Conservation (phyloP, 768 basidiomycete species). For the Hirschioporus abietinus region DNA sequence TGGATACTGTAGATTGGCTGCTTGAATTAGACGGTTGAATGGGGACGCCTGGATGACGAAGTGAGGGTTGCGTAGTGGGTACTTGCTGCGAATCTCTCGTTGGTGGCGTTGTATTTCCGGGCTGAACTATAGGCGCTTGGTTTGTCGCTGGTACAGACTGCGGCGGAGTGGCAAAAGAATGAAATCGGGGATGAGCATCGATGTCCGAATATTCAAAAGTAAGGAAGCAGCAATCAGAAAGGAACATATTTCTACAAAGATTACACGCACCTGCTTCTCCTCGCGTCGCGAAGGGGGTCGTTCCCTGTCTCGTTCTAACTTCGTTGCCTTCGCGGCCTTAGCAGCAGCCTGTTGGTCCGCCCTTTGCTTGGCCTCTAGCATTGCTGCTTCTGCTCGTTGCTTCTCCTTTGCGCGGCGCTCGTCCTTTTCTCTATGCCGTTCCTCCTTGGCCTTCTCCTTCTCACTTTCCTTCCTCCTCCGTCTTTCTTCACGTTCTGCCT, state of each 20-base stretch:
- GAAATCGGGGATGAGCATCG: background rate
- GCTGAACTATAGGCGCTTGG: background rate
- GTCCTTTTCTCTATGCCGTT: conserved; percentile 18
- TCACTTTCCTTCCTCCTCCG: conserved; percentile 21
- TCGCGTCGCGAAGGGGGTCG: background rate
- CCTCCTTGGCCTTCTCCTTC: conserved; percentile 20
- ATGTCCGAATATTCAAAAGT: background rate
- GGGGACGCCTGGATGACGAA: background rate
- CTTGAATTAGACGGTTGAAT: background rate
- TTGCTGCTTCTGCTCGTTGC: conserved; percentile 17
- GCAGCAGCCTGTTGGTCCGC: conserved; percentile 7
- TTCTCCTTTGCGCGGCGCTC: conserved; percentile 18
- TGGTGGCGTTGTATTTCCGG: background rate
- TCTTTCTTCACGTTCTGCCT: conserved; percentile 12
- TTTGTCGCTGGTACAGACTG: background rate
- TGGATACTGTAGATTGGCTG: background rate
- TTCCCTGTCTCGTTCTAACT: background rate
- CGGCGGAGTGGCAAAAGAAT: background rate
- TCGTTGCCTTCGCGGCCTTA: conserved; percentile 1
- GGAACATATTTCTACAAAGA: background rate
- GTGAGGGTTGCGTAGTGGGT: background rate
- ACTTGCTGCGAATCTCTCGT: background rate
- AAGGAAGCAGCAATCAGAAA: background rate
- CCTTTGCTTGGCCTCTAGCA: conserved; percentile 18
- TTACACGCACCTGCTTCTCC: background rate